phyloP scores from a whole-genome alignment of 306 rosid species.

The Mimosa pudica region DNA sequence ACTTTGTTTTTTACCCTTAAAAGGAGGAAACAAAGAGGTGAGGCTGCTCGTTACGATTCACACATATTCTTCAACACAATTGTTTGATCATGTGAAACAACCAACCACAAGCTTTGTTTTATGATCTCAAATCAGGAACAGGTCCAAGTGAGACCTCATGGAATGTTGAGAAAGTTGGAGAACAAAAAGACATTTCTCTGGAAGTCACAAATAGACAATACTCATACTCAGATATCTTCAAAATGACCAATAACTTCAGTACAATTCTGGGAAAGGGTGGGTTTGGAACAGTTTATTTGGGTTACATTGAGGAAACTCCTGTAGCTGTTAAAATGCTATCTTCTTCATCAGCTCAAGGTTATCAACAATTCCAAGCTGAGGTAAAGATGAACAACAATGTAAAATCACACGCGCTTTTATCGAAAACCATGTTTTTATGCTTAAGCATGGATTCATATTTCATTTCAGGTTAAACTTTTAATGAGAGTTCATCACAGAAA shows the following conservation, averaged over 20 bases:
- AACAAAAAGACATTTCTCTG: not conserved
- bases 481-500: constrained; percentile 45
- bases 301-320: not conserved
- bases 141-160: not conserved
- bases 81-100: not conserved
- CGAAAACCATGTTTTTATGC: not conserved
- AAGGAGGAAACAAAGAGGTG: too few species aligned
- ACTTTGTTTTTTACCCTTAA: too few species aligned
- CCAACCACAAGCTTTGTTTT: not conserved
- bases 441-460: not conserved
- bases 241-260: not conserved
- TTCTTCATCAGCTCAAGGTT: not conserved
- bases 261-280: not conserved
- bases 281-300: not conserved
- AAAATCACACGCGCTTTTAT: not conserved
- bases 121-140: not conserved
- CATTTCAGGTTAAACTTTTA: constrained; percentile 32
- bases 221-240: not conserved
- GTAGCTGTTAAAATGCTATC: not conserved
- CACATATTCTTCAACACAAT: not conserved
- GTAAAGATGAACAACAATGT: not conserved
- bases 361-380: not conserved
- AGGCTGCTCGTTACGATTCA: too few species aligned
- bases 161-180: not conserved
- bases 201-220: not conserved